Evolutionary conservation across 202 grass and related monocot species (phyloP).

Genomic region (Carex arenaria): DNA sequence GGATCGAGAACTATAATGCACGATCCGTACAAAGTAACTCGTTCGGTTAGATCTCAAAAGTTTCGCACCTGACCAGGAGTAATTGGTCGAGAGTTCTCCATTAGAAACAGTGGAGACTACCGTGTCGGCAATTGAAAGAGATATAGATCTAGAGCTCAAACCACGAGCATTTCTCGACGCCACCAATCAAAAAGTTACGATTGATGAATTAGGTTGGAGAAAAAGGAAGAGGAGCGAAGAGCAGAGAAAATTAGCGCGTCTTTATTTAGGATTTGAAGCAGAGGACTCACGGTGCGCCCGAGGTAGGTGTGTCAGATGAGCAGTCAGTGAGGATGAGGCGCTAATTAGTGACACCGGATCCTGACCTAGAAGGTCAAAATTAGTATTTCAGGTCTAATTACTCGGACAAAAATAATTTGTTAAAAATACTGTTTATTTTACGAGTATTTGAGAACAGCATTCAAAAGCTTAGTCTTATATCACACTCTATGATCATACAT

Average conservation of each 20-base stretch:
- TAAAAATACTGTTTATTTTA: too few relatives aligned
- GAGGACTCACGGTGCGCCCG: not conserved
- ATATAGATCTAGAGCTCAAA: conserved; percentile 15
- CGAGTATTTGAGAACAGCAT: too few relatives aligned
- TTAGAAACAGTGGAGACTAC: not conserved
- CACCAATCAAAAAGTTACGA: not conserved
- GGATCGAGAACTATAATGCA: not conserved
- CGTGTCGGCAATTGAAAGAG: not conserved
- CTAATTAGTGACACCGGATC: not conserved
- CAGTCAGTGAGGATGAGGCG: not conserved
- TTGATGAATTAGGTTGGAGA: not conserved
- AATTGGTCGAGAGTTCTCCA: conserved; percentile 38
- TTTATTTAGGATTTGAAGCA: conserved; percentile 18
- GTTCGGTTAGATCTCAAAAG: conserved; percentile 26
- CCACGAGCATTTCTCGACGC: conserved; percentile 17
- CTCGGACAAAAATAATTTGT: not conserved
- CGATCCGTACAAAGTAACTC: not conserved
- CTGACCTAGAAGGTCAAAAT: not conserved
- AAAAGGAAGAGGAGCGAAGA: not conserved
- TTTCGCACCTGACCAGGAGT: conserved; percentile 69
- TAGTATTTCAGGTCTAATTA: not conserved
- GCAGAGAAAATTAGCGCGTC: conserved; percentile 1
- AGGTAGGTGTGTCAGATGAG: conserved; percentile 15
- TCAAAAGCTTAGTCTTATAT: too few relatives aligned
- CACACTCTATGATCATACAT: too few relatives aligned